Percentiles rank a stretch among this genome's conserved stretches.
These are phyloP conservation scores for Saccharomyces paradoxus DNA, from an alignment of 805 yeast genomes.

Conservation along the genomic window DNA sequence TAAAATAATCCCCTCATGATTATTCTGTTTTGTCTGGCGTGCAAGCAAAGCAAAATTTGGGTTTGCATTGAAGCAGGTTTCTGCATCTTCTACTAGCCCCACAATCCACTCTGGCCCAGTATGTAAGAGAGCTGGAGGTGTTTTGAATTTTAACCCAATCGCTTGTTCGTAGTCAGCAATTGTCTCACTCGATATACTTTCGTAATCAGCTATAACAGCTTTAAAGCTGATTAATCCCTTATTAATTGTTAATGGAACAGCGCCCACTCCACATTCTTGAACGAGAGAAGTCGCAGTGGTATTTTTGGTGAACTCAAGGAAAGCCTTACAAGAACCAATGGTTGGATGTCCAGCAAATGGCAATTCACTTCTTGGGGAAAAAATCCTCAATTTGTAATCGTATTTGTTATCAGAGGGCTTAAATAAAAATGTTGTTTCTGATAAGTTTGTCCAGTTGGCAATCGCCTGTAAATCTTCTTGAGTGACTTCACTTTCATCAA, in stretches of 20 bases:
- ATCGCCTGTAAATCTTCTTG: slow-evolving; percentile 38
- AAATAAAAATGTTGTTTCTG: slow-evolving; percentile 48
- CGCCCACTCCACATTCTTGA: slow-evolving; percentile 42
- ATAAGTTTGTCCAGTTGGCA: slow-evolving; percentile 53
- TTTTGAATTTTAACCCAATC: slow-evolving; percentile 9
- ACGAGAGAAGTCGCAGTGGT: slow-evolving; percentile 20
- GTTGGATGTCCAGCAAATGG: slow-evolving; percentile 66
- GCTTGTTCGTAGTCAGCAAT: slow-evolving; percentile 6
- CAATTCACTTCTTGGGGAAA: slow-evolving; percentile 39
- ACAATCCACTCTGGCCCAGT: slow-evolving; percentile 44
- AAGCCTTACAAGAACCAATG: slow-evolving; percentile 43
- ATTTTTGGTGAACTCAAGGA: slow-evolving; percentile 33
- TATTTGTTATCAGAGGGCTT: slow-evolving; percentile 34
- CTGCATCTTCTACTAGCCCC: slow-evolving; percentile 27
- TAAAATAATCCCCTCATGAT: slow-evolving; percentile 32
- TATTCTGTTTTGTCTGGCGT: slow-evolving; percentile 12
- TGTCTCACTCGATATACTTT: slow-evolving; percentile 7
- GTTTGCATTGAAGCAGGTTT: slow-evolving; percentile 27
- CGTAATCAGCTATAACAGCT: slow-evolving; percentile 12
- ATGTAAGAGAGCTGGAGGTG: slow-evolving; percentile 27
- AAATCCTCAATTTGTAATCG: slow-evolving; percentile 44
- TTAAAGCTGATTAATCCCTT: slow-evolving; percentile 27
- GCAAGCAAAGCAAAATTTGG: slow-evolving; percentile 29
- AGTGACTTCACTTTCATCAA: slow-evolving; percentile 22
- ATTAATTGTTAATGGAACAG: slow-evolving; percentile 30